These are phyloP conservation scores for Verticillium dahliae DNA, from an alignment of 2,329 filamentous ascomycete genomes.

Conservation along the genomic window DNA sequence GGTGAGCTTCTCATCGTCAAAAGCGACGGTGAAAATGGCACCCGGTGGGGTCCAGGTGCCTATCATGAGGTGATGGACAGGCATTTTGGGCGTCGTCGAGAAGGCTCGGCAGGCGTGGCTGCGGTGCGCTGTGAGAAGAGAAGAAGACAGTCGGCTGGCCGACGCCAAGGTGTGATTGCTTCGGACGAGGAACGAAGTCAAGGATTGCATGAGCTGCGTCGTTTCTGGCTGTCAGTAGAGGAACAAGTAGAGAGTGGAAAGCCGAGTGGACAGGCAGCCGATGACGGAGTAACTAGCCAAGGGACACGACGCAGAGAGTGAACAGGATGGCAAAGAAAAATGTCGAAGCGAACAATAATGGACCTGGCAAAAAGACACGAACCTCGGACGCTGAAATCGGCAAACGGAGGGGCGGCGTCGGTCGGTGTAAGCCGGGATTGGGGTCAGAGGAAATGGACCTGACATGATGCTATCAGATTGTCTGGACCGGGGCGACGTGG, in stretches of 20 bases:
- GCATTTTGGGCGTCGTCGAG: slow-evolving; percentile 46
- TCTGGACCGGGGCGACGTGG: background rate
- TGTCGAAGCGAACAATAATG: background rate
- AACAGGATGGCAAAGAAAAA: background rate
- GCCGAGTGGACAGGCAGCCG: background rate
- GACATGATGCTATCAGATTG: background rate
- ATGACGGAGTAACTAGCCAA: background rate
- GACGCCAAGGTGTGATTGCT: background rate
- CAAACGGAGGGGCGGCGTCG: background rate
- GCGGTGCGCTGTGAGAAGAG: background rate
- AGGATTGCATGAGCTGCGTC: background rate
- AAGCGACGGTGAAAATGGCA: slow-evolving; percentile 82
- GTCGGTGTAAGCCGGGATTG: background rate
- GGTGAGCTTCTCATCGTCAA: slow-evolving; percentile 74
- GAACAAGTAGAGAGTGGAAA: background rate
- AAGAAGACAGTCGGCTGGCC: background rate
- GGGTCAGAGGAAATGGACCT: background rate
- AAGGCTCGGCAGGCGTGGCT: background rate
- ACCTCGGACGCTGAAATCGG: background rate
- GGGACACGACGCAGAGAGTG: background rate
- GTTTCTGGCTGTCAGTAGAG: background rate
- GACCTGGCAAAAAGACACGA: background rate
- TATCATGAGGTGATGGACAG: slow-evolving; percentile 80
- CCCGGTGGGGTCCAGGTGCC: slow-evolving; percentile 88
- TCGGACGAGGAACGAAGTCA: background rate